Conservation (phyloP, 805 yeast genomes). For the Jamesozyma spencerorum region DNA sequence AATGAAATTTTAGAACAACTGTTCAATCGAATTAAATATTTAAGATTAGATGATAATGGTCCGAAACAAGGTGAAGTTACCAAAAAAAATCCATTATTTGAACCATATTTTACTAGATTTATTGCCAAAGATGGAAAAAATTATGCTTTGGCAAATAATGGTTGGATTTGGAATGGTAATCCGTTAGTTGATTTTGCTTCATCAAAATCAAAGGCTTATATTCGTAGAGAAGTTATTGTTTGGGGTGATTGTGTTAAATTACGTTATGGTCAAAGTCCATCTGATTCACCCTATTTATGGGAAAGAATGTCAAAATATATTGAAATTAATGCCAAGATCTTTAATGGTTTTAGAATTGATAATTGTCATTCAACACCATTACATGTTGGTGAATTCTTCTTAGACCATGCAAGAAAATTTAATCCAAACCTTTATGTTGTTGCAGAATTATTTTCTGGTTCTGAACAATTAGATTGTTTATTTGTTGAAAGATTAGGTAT, state of each 20-base stretch:
- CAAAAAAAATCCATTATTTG: constrained; percentile 54
- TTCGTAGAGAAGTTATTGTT: constrained; percentile 85
- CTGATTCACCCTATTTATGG: constrained; percentile 89
- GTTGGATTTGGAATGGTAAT: constrained; percentile 98
- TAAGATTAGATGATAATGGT: constrained; percentile 72
- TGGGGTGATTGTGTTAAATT: constrained; percentile 97
- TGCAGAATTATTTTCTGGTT: constrained; percentile 90
- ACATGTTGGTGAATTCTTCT: constrained; percentile 82
- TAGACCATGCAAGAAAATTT: constrained; percentile 78
- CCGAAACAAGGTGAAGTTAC: constrained; percentile 68
- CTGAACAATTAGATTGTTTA: constrained; percentile 80
- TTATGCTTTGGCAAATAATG: constrained; percentile 83
- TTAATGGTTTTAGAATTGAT: constrained; percentile 86
- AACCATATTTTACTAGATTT: constrained; percentile 80
- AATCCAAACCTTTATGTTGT: constrained; percentile 86
- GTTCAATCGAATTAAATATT: constrained; percentile 63
- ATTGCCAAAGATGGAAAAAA: constrained; percentile 40
- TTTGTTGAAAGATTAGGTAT: constrained; percentile 88
- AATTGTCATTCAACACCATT: constrained; percentile 95
- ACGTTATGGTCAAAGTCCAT: constrained; percentile 67
- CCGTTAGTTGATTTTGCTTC: constrained; percentile 93
- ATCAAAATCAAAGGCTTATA: constrained; percentile 61
- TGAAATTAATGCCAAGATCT: constrained; percentile 57
- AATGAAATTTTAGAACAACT: constrained; percentile 58
- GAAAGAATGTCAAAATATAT: constrained; percentile 74